These are phyloP conservation scores for Cladobotryum mycophilum DNA, from an alignment of 2,329 filamentous ascomycete genomes.

Conservation along the genomic window DNA sequence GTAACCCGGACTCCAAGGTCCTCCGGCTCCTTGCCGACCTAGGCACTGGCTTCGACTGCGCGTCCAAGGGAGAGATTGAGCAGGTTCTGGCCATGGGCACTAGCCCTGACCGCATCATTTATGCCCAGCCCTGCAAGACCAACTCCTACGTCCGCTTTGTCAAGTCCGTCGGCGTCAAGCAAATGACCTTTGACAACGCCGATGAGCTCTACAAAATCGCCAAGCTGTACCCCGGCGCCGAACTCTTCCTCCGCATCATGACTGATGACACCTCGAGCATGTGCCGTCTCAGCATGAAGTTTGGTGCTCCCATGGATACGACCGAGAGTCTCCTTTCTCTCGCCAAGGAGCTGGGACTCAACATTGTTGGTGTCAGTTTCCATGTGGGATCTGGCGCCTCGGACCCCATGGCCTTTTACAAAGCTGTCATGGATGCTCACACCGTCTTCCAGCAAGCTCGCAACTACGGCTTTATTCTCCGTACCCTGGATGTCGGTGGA, in stretches of 20 bases:
- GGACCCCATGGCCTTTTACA: constrained; percentile 84
- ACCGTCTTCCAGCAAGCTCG: constrained; percentile 80
- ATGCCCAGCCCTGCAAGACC: constrained; percentile 99
- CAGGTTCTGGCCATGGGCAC: constrained; percentile 78
- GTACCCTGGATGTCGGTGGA: constrained; percentile 88
- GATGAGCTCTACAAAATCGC: constrained; percentile 98
- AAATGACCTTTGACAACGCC: constrained; percentile 99
- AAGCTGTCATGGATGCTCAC: constrained; percentile 85
- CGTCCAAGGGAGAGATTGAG: constrained; percentile 96
- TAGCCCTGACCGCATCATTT: constrained; percentile 88
- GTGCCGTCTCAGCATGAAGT: constrained; percentile 95
- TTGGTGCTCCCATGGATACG: constrained; percentile 82
- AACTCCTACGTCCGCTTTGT: constrained; percentile 95
- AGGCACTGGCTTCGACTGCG: constrained; percentile 95
- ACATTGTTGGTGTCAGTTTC: constrained; percentile 94
- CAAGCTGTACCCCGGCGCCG: constrained; percentile 79
- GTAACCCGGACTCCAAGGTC: constrained; percentile 89
- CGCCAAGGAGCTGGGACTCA: constrained; percentile 76
- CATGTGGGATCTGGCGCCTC: constrained; percentile 95
- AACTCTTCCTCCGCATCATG: constrained; percentile 88
- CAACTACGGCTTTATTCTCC: constrained; percentile 69
- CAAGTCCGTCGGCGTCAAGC: constrained; percentile 74
- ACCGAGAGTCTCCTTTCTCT: constrained; percentile 71
- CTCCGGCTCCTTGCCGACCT: constrained; percentile 80
- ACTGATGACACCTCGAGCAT: constrained; percentile 94